Conservation (phyloP, 1,284 basidiomycete genomes). For the Pisolithus thermaeus region DNA sequence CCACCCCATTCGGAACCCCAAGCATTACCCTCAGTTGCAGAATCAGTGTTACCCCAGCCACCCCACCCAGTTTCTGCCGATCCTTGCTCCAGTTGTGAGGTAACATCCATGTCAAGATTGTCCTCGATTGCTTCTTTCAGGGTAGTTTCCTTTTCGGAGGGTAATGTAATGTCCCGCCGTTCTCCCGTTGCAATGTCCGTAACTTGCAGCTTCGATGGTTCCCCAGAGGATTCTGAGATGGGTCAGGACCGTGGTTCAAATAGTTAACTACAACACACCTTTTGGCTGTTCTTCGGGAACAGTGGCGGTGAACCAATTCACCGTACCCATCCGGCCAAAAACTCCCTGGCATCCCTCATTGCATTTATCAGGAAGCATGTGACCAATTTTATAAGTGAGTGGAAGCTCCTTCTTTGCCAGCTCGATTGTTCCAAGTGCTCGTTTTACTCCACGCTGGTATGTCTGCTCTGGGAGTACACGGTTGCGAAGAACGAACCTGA, state of each 20-base stretch:
- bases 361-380: slow-evolving; percentile 51
- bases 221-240: neutral
- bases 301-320: slow-evolving; percentile 21
- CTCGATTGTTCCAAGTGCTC: slow-evolving; percentile 44
- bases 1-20: slow-evolving; percentile 8
- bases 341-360: slow-evolving; percentile 39
- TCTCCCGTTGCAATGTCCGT: slow-evolving; percentile 17
- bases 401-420: slow-evolving; percentile 54
- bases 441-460: slow-evolving; percentile 40
- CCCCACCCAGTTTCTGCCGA: slow-evolving; percentile 4
- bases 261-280: neutral
- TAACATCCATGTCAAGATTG: slow-evolving; percentile 23
- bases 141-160: slow-evolving; percentile 15
- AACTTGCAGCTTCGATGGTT: slow-evolving; percentile 13
- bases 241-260: slow-evolving; percentile 1
- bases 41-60: slow-evolving; percentile 8
- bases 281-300: slow-evolving; percentile 9
- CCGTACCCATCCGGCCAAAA: slow-evolving; percentile 41
- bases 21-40: neutral
- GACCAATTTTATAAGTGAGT: slow-evolving; percentile 45
- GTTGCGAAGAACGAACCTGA: slow-evolving; percentile 55
- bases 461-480: slow-evolving; percentile 39
- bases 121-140: slow-evolving; percentile 28
- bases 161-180: slow-evolving; percentile 16
- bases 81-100: neutral